A percentile compares a stretch with the other conserved stretches of the same genome.
Conservation (phyloP, 2,329 filamentous ascomycete genomes). For the Paraphoma sp. region DNA sequence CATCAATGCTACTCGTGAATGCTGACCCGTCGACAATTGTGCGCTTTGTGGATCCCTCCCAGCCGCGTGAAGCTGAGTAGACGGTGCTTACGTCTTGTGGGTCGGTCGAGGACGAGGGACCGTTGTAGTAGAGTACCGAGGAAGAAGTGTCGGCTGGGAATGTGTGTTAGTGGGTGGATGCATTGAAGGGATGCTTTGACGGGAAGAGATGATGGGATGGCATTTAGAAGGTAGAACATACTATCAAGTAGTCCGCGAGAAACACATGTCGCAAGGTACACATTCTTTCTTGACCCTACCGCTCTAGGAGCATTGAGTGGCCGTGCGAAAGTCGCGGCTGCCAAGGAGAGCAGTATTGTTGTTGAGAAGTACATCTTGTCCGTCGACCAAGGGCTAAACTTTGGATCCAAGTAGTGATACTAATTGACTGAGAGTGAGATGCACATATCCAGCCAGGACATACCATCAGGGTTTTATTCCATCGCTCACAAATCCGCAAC, state of each 20-base stretch:
- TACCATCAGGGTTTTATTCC: constrained; percentile 5
- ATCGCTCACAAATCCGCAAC: background rate
- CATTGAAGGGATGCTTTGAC: no score
- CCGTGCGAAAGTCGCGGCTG: background rate
- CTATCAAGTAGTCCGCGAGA: constrained; percentile 5
- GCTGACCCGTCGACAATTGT: background rate
- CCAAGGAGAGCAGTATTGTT: constrained; percentile 3
- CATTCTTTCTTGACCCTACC: constrained; percentile 12
- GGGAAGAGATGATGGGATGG: no score
- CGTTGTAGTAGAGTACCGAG: constrained; percentile 16
- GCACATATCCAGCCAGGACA: background rate
- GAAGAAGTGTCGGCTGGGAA: constrained; percentile 7
- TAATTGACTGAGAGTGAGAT: background rate
- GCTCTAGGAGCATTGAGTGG: constrained; percentile 3
- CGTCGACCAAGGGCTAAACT: background rate
- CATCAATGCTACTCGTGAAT: constrained; percentile 15
- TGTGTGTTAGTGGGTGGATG: background rate
- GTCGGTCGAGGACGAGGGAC: constrained; percentile 2
- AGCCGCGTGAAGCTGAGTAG: background rate
- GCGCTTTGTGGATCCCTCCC: constrained; percentile 4
- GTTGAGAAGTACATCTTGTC: constrained; percentile 3
- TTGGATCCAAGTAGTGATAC: background rate
- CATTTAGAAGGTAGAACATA: background rate
- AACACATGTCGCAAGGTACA: constrained; percentile 22
- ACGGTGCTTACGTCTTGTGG: constrained; percentile 6